A percentile compares a stretch with the other conserved stretches of the same genome.
phyloP scores from a whole-genome alignment of 768 basidiomycete species.

The Myochromella boudieri region DNA sequence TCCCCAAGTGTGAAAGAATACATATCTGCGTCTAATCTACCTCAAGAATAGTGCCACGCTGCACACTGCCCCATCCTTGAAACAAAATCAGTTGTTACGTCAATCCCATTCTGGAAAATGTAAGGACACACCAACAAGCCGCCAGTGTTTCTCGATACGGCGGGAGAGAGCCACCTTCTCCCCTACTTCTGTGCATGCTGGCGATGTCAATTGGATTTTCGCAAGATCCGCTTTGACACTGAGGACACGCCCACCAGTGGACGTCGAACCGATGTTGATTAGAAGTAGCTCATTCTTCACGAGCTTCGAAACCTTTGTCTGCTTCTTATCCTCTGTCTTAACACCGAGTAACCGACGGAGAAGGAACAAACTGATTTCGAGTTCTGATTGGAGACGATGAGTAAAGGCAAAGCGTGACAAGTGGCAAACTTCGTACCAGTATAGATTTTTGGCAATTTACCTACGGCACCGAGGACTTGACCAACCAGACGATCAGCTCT shows the following conservation, averaged over 20 bases:
- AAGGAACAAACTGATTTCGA: slow-evolving; percentile 92
- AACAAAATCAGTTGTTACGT: slow-evolving; percentile 3
- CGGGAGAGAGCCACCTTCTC: slow-evolving; percentile 97
- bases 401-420: neutral
- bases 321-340: slow-evolving; percentile 98
- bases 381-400: slow-evolving; percentile 45
- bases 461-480: slow-evolving; percentile 93
- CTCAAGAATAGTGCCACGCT: slow-evolving; percentile 81
- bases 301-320: slow-evolving; percentile 92
- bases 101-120: neutral
- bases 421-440: slow-evolving; percentile 52
- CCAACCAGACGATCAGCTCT: slow-evolving; percentile 96
- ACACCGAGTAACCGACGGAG: slow-evolving; percentile 96
- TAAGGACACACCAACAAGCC: slow-evolving; percentile 77
- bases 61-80: slow-evolving; percentile 74
- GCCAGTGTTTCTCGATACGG: slow-evolving; percentile 98
- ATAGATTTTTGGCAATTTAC: slow-evolving; percentile 92
- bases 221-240: slow-evolving; percentile 94
- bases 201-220: slow-evolving; percentile 90
- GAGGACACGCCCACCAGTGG: slow-evolving; percentile 93
- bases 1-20: slow-evolving; percentile 7
- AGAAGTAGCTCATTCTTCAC: slow-evolving; percentile 89
- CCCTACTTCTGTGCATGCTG: slow-evolving; percentile 94
- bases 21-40: slow-evolving; percentile 49
- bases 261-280: slow-evolving; percentile 98